Evolutionary conservation across 345 rosid genomes (phyloP).

Genomic region (Gossypium turneri): DNA sequence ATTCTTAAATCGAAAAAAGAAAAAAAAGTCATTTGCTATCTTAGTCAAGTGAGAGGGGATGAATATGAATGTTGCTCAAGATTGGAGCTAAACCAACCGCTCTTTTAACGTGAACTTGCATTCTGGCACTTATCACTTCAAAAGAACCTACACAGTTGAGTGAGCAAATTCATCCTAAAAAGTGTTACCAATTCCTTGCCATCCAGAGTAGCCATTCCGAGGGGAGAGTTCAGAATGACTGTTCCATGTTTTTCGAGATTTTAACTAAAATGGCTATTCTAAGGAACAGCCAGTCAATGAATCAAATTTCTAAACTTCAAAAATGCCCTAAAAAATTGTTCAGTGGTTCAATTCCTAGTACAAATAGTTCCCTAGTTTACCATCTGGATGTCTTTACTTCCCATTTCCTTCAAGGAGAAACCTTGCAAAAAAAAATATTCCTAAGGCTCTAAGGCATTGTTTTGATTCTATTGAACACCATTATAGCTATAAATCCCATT

Average conservation of each 20-base stretch:
- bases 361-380: background rate
- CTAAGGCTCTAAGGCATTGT: background rate
- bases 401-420: background rate
- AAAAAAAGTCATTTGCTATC: background rate
- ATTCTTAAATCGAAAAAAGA: background rate
- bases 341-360: background rate
- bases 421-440: background rate
- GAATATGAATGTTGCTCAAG: background rate
- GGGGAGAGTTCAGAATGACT: background rate
- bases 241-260: background rate
- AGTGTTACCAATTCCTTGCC: background rate
- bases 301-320: background rate
- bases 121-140: background rate
- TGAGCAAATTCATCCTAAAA: background rate
- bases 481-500: background rate
- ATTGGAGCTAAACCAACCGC: background rate
- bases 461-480: constrained; percentile 1
- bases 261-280: background rate
- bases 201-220: background rate
- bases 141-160: background rate
- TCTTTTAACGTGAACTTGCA: constrained; percentile 1
- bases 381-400: background rate
- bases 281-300: background rate
- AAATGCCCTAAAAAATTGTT: background rate
- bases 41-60: background rate